Evolutionary conservation across 352 stramenopile species (phyloP).

Genomic region (Pythium monospermum): DNA sequence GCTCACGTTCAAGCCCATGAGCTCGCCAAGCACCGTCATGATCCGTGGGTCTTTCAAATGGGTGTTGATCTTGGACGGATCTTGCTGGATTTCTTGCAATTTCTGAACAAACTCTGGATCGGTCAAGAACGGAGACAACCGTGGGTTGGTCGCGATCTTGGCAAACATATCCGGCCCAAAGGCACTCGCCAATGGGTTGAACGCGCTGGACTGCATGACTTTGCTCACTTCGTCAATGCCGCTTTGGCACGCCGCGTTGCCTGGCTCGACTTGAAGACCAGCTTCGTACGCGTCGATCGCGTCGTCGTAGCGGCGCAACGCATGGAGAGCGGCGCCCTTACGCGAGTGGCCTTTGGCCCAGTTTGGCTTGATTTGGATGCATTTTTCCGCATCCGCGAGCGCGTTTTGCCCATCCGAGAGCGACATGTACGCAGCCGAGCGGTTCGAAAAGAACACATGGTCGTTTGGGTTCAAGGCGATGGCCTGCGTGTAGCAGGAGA

Average conservation of each 20-base stretch:
- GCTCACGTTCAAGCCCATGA: slow-evolving; percentile 80
- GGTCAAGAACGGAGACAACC: slow-evolving; percentile 82
- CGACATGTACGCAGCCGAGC: slow-evolving; percentile 97
- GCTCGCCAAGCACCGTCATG: slow-evolving; percentile 83
- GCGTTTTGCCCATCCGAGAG: slow-evolving; percentile 90
- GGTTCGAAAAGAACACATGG: slow-evolving; percentile 98
- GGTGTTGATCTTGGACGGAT: slow-evolving; percentile 72
- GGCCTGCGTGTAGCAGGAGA: slow-evolving; percentile 95
- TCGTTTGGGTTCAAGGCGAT: slow-evolving; percentile 94
- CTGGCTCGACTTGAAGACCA: slow-evolving; percentile 88
- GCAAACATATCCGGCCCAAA: slow-evolving; percentile 97
- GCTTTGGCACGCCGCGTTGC: slow-evolving; percentile 89
- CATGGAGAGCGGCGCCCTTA: slow-evolving; percentile 96
- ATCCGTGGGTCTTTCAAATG: slow-evolving; percentile 81
- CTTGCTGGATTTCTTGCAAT: slow-evolving; percentile 68
- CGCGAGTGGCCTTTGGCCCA: slow-evolving; percentile 98
- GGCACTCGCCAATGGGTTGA: slow-evolving; percentile 85
- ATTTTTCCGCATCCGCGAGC: slow-evolving; percentile 95
- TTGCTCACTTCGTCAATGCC: slow-evolving; percentile 94
- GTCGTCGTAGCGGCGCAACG: slow-evolving; percentile 85
- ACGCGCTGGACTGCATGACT: slow-evolving; percentile 63
- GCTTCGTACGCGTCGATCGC: slow-evolving; percentile 80
- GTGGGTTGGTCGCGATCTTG: slow-evolving; percentile 88
- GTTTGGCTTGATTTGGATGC: slow-evolving; percentile 91
- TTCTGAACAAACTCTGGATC: slow-evolving; percentile 90